Percentiles rank a stretch among this genome's conserved stretches.
Evolutionary conservation across 2,329 filamentous ascomycete species (phyloP).

Genomic region (Cladorrhinum sp.): DNA sequence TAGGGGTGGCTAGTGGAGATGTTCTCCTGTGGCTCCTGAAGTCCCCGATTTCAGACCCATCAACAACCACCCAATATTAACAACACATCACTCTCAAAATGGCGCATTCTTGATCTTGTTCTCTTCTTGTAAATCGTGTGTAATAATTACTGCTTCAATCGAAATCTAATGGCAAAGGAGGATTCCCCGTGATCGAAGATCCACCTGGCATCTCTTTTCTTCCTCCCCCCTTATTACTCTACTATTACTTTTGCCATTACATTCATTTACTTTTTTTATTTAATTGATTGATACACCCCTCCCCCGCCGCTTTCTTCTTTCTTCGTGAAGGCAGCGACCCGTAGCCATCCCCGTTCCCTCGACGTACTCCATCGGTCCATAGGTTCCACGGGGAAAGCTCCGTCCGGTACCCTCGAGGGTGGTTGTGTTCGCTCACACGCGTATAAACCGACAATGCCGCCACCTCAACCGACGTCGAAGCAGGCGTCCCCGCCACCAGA

Average conservation of each 20-base stretch:
- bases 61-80: slow-evolving; percentile 1
- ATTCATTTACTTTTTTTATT: neutral
- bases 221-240: neutral
- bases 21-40: slow-evolving; percentile 2
- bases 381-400: too few relatives aligned
- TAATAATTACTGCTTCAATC: neutral
- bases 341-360: neutral
- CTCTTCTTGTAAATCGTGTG: slow-evolving; percentile 1
- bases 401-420: neutral
- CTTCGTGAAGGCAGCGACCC: neutral
- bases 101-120: slow-evolving; percentile 17
- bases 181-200: slow-evolving; percentile 7
- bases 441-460: slow-evolving; percentile 20
- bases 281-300: neutral
- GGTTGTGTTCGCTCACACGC: neutral
- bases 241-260: neutral
- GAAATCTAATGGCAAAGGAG: slow-evolving; percentile 16
- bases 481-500: slow-evolving; percentile 36
- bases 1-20: slow-evolving; percentile 5
- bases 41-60: slow-evolving; percentile 6
- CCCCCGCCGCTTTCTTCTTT: neutral
- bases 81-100: slow-evolving; percentile 16
- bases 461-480: slow-evolving; percentile 21
- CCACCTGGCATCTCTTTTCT: neutral
- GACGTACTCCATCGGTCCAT: too few relatives aligned